A percentile compares a stretch with the other conserved stretches of the same genome.
phyloP scores from a whole-genome alignment of 2,329 filamentous ascomycete species.

The Emmonsiellopsis sp. region DNA sequence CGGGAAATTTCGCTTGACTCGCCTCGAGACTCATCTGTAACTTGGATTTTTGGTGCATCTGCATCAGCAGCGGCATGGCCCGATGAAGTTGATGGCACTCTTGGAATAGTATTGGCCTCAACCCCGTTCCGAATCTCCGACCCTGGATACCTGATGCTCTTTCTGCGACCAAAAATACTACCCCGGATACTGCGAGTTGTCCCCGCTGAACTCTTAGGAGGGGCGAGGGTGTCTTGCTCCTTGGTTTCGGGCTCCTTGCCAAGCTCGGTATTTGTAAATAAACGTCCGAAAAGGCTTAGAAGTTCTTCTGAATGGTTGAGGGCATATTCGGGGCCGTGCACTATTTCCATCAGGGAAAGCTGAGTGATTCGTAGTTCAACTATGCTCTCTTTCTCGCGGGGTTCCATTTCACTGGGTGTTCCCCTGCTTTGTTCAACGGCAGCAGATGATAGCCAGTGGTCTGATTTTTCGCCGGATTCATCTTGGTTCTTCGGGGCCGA shows the following conservation, averaged over 20 bases:
- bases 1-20: constrained; percentile 20
- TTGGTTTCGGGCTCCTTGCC: constrained; percentile 14
- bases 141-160: constrained; percentile 36
- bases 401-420: constrained; percentile 69
- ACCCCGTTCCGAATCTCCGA: constrained; percentile 34
- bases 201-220: constrained; percentile 60
- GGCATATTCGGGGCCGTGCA: constrained; percentile 74
- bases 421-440: constrained; percentile 28
- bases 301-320: constrained; percentile 84
- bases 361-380: constrained; percentile 97
- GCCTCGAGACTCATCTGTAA: constrained; percentile 53
- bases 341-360: constrained; percentile 68
- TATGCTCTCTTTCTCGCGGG: constrained; percentile 73
- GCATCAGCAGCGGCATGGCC: constrained; percentile 15
- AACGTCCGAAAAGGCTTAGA: constrained; percentile 65
- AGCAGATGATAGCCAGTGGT: constrained; percentile 2
- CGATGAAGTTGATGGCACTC: constrained; percentile 15
- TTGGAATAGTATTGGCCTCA: constrained; percentile 13
- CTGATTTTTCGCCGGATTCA: constrained; percentile 12
- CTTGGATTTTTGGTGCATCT: constrained; percentile 61
- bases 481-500: constrained; percentile 20
- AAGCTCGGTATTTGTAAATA: constrained; percentile 59
- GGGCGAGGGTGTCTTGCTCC: constrained; percentile 36
- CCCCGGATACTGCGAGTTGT: constrained; percentile 61
- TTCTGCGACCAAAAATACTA: constrained; percentile 65